Evolutionary conservation across 208 protist species (phyloP).

Genomic region (Strigomonas galati): DNA sequence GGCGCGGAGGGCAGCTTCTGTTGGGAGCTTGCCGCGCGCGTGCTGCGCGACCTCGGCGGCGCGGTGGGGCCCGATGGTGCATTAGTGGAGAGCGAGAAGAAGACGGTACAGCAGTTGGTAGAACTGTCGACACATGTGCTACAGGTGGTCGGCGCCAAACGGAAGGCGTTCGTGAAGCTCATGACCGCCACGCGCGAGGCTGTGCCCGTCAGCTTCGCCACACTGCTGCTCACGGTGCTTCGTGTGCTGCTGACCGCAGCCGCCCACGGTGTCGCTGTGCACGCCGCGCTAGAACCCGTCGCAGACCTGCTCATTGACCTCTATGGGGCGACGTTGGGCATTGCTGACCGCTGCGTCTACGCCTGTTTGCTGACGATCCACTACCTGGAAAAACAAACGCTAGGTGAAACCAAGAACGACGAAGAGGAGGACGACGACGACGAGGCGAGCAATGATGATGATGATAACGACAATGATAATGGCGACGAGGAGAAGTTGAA

Average conservation of each 20-base stretch:
- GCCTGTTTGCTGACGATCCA: slow-evolving; percentile 61
- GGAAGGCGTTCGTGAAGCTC: slow-evolving; percentile 4
- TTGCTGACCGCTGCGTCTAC: slow-evolving; percentile 73
- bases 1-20: slow-evolving; percentile 21
- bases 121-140: not conserved
- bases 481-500: slow-evolving; percentile 6
- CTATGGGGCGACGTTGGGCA: slow-evolving; percentile 56
- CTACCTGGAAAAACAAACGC: slow-evolving; percentile 34
- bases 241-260: slow-evolving; percentile 20
- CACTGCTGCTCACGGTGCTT: slow-evolving; percentile 34
- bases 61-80: not conserved
- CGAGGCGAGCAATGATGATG: slow-evolving; percentile 1
- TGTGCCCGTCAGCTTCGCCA: slow-evolving; percentile 24
- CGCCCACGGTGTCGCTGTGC: not conserved
- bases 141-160: not conserved
- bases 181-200: slow-evolving; percentile 17
- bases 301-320: slow-evolving; percentile 29
- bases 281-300: not conserved
- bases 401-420: not conserved
- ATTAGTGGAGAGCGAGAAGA: not conserved
- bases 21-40: slow-evolving; percentile 30
- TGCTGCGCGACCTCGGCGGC: slow-evolving; percentile 22
- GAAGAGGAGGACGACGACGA: slow-evolving; percentile 8
- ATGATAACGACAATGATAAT: not conserved
- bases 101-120: not conserved